A percentile compares a stretch with the other conserved stretches of the same genome.
These are phyloP conservation scores for Ogataea hybrid DNA, from an alignment of 1,139 yeast species.

Conservation along the genomic window DNA sequence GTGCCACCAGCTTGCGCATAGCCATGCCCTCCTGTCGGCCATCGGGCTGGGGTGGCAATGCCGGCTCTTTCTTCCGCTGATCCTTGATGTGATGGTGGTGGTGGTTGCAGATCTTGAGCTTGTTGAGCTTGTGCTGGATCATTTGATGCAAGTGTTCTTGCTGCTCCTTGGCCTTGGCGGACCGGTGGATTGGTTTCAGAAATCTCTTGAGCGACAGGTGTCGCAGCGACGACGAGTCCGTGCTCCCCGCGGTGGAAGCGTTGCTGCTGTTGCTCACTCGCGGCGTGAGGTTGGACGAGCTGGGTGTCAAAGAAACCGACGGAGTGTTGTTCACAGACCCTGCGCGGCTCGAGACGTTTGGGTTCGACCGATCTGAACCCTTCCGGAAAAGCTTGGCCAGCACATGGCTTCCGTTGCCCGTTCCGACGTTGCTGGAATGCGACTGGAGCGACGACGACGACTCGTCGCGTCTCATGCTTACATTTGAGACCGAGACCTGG, in stretches of 20 bases:
- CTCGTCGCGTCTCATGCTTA: slow-evolving; percentile 7
- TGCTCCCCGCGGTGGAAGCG: slow-evolving; percentile 15
- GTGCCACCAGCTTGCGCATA: slow-evolving; percentile 31
- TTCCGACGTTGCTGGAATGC: slow-evolving; percentile 7
- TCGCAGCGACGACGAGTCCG: slow-evolving; percentile 10
- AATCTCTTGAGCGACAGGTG: slow-evolving; percentile 25
- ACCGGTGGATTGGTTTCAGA: slow-evolving; percentile 23
- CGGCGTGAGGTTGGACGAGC: slow-evolving; percentile 17
- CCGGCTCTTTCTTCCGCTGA: not conserved
- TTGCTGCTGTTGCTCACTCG: slow-evolving; percentile 16
- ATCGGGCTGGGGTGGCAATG: not conserved
- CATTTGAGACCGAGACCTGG: not conserved
- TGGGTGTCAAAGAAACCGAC: slow-evolving; percentile 12
- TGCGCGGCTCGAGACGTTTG: not conserved
- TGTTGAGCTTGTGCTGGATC: slow-evolving; percentile 16
- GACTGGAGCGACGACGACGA: slow-evolving; percentile 18
- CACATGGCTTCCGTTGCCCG: slow-evolving; percentile 12
- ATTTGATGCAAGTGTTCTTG: slow-evolving; percentile 20
- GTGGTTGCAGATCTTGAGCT: slow-evolving; percentile 15
- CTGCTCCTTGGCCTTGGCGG: slow-evolving; percentile 17
- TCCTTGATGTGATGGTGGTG: slow-evolving; percentile 1
- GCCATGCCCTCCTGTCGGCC: not conserved
- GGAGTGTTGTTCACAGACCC: slow-evolving; percentile 5
- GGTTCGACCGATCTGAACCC: slow-evolving; percentile 7
- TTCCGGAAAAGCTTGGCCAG: slow-evolving; percentile 15